Evolutionary conservation across 306 rosid species (phyloP), one percentile per base, ranked within the genome.

Genomic region (Lablab purpureus): DNA sequence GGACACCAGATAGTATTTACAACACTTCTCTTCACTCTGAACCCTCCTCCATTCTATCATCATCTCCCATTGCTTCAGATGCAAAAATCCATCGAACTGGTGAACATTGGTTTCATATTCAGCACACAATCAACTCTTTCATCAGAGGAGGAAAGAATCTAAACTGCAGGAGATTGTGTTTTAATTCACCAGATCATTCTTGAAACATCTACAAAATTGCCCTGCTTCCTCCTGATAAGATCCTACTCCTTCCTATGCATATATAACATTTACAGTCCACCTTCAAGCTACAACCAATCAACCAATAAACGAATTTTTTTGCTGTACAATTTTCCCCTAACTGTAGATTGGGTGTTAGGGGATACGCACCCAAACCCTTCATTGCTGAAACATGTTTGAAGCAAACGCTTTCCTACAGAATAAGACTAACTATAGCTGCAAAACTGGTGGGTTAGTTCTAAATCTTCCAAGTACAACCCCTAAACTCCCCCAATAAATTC

Each of bases 271-370:
- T 82, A 86, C 85, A 87, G 47, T 51, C 70, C 60, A 52, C 82
- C 89, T 73, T 2, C 81, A 83, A 23, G 78, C 87, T 74, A 63
- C 84, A 83, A 90, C 86, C 85, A 89, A 86, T 80, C 78, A 88
- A 91, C 80, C 83, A 90, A 90, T 86, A 77, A 92, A 92, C 76
- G 89, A 90, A 88, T 88, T 87, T 85, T 88, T 87, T 1, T 86
- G 70, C 89, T 89, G 84, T 92, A 92, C 94, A 90, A 64, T 19
- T 74, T 68, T 64, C 56, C 81, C 78, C 85, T 85, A 80, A 65
- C 76, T 70, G 75, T 58, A 55, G 68, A 56, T 83, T 76, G 86
- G 78, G 85, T 77, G 82, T 83, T 76, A 80, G 81, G 49, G 46
- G 60, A n/a, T n/a, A n/a, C n/a, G 76, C 80, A 63, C 85, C 80